Evolutionary conservation across 2,329 filamentous ascomycete species (phyloP), one percentile per base, ranked within the genome.

Genomic region (Botrytis fabae): DNA sequence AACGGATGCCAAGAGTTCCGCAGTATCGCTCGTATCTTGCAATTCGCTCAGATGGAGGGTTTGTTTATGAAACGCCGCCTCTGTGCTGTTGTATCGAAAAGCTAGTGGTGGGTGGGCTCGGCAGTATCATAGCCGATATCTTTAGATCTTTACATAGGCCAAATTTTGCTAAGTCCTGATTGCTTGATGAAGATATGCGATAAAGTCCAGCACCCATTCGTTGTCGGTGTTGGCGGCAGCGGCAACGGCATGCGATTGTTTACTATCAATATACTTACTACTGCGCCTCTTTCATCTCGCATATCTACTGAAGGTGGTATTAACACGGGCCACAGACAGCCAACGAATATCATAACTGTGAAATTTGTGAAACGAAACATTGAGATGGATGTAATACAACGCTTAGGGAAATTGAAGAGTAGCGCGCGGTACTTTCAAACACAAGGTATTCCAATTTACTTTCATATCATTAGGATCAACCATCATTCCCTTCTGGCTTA

Each of bases 331-430:
- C 32, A 62, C 65, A 22, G 59, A 28, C 59, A 54, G 44, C 69
- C 59, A 63, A 71, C 35, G 22, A 28, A 65, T 32, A 32, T 22
- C 40, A 40, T 18, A 25, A 40, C n/a, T 22, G 18, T 28, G 32
- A n/a, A 38, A 48, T 32, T n/a, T 65, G 57, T 71, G 69, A 54
- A 71, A 65, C 69, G 25, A 64, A 71, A 70, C 54, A 70, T 51
- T 38, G 20, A 40, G 44, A 28, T 51, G 20, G 7, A 51, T 25
- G 4, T n/a, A 44, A 63, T 35, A 42, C 10, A 32, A n/a, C 42
- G n/a, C 48, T 40, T 57, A 28, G 9, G n/a, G n/a, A 63, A 32
- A 40, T 71, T 51, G 25, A 5, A 65, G 32, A 51, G 42, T 71
- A 59, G 60, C 70, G 70, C 70, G 70, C 60, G 60, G 60, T 57